These are phyloP conservation scores for Termitomyces sp. DNA, from an alignment of 768 basidiomycete genomes.

Conservation along the genomic window DNA sequence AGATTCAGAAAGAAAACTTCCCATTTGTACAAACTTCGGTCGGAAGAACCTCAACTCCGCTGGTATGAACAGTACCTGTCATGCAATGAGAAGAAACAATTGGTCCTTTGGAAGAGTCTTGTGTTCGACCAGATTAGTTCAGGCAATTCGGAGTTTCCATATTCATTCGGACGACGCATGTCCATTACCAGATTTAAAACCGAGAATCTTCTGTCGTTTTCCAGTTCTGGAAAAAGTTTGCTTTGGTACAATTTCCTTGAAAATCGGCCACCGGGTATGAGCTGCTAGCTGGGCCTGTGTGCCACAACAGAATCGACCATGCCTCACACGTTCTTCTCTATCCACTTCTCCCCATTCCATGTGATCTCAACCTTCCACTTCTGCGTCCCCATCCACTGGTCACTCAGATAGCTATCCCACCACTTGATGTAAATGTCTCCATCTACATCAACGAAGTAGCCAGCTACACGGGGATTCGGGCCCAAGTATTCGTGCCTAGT, in stretches of 20 bases:
- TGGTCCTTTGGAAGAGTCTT: no score
- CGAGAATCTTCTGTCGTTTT: not conserved
- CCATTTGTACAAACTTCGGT: no score
- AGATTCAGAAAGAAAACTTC: no score
- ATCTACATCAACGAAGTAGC: constrained; percentile 31
- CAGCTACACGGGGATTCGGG: constrained; percentile 40
- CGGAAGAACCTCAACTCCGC: no score
- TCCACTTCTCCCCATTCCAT: constrained; percentile 34
- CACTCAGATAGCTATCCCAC: constrained; percentile 40
- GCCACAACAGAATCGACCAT: not conserved
- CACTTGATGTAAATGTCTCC: constrained; percentile 39
- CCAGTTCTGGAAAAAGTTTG: not conserved
- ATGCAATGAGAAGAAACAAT: no score
- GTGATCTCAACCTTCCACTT: constrained; percentile 37
- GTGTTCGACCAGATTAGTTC: not conserved
- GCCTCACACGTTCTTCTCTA: constrained; percentile 24
- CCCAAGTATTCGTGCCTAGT: constrained; percentile 44
- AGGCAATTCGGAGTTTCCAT: no score
- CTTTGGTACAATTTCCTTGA: not conserved
- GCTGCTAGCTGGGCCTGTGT: no score
- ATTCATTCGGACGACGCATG: no score
- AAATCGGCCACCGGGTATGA: not conserved
- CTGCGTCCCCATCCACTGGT: constrained; percentile 39
- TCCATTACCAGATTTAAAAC: no score
- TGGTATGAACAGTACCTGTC: no score